Conservation (phyloP, 768 basidiomycete genomes). For the Leccinum uliginosum region DNA sequence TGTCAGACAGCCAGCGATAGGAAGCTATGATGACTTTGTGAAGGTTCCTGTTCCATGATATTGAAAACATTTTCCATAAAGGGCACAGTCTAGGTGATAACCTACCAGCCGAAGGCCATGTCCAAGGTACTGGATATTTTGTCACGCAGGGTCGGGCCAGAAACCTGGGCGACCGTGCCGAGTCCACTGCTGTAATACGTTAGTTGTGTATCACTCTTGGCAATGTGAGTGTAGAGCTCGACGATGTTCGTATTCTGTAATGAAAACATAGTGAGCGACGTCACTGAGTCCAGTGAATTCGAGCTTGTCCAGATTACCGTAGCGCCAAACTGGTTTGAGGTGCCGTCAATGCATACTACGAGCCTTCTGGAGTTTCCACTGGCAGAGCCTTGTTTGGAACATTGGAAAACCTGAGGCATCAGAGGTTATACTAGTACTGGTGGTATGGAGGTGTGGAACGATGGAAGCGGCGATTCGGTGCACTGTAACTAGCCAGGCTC, state of each 20-base stretch:
- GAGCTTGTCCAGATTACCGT: constrained; percentile 19
- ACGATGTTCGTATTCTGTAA: constrained; percentile 38
- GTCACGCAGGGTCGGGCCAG: constrained; percentile 14
- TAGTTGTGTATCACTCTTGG: constrained; percentile 32
- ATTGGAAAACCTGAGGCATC: constrained; percentile 8
- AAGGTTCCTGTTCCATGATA: constrained; percentile 30
- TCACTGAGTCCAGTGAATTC: not conserved
- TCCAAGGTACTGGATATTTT: constrained; percentile 29
- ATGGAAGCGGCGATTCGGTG: not conserved
- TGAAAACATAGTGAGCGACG: not conserved
- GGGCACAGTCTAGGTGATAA: not conserved
- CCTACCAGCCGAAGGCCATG: constrained; percentile 35
- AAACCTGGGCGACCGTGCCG: constrained; percentile 31
- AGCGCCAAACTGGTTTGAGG: constrained; percentile 35
- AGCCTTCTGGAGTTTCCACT: constrained; percentile 17
- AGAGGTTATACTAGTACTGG: not conserved
- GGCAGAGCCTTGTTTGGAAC: not conserved
- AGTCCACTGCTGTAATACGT: constrained; percentile 42
- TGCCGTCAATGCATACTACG: constrained; percentile 38
- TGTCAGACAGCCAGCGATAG: constrained; percentile 40
- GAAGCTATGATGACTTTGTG: constrained; percentile 32
- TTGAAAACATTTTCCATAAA: not conserved
- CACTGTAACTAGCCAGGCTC: not conserved
- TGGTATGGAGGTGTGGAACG: not conserved
- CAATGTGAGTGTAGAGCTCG: constrained; percentile 34